phyloP scores from a whole-genome alignment of 768 basidiomycete genomes.

The Trametopsis cervina region DNA sequence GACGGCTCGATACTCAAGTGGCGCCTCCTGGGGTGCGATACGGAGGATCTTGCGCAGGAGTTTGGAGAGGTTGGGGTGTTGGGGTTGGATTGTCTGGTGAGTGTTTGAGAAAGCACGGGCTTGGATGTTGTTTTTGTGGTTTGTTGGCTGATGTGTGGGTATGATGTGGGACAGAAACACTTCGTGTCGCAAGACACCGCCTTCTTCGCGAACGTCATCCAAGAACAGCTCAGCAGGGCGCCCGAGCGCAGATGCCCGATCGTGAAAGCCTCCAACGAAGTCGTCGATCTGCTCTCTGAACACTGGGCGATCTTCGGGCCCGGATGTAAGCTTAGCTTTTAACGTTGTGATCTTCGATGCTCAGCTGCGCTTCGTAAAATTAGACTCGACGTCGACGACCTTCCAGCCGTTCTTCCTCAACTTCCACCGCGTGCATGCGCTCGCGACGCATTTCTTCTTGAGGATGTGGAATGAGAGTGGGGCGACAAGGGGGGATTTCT shows the following conservation, averaged over 20 bases:
- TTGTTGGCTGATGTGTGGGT: not conserved
- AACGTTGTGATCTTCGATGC: not conserved
- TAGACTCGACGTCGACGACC: constrained; percentile 73
- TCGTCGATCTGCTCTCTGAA: constrained; percentile 77
- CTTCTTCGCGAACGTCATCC: constrained; percentile 66
- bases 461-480: constrained; percentile 90
- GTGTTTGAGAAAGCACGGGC: constrained; percentile 19
- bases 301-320: constrained; percentile 84
- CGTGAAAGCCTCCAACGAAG: constrained; percentile 77
- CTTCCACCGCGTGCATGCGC: constrained; percentile 70
- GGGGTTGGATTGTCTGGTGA: constrained; percentile 75
- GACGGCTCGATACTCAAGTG: constrained; percentile 54
- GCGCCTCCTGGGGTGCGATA: constrained; percentile 72
- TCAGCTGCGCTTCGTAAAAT: not conserved
- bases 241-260: constrained; percentile 75
- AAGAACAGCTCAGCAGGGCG: constrained; percentile 75
- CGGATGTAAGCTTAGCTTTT: constrained; percentile 50
- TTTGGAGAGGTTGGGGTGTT: constrained; percentile 75
- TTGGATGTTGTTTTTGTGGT: not conserved
- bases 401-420: constrained; percentile 88
- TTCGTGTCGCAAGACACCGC: constrained; percentile 68
- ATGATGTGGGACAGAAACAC: constrained; percentile 41
- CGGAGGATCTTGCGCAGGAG: constrained; percentile 68
- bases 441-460: constrained; percentile 84
- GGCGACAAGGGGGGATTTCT: constrained; percentile 69